Conservation (phyloP, 257 asterid species). For the Gentiana dahurica region DNA sequence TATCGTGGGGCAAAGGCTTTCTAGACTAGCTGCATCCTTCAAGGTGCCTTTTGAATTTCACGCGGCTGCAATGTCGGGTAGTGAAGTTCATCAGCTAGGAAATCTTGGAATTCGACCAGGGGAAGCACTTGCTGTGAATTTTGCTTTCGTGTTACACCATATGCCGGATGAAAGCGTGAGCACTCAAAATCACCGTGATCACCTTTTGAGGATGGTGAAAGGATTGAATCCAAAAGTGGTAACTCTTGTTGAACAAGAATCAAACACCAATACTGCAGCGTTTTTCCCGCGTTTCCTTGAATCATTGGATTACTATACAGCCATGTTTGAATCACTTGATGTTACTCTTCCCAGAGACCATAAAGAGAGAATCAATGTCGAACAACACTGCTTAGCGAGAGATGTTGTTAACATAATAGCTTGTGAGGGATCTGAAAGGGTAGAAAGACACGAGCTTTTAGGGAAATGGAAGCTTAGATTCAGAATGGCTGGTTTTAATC, state of each 20-base stretch:
- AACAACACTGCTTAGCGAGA: constrained; percentile 78
- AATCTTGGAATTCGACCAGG: constrained; percentile 38
- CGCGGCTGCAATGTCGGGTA: constrained; percentile 30
- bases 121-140: constrained; percentile 75
- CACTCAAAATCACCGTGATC: constrained; percentile 61
- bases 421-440: constrained; percentile 73
- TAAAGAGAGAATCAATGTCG: constrained; percentile 62
- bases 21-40: constrained; percentile 52
- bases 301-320: constrained; percentile 60
- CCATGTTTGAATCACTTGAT: constrained; percentile 81
- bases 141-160: constrained; percentile 66
- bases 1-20: constrained; percentile 61
- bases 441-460: constrained; percentile 64
- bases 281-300: constrained; percentile 76
- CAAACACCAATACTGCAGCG: constrained; percentile 74
- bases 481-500: constrained; percentile 78
- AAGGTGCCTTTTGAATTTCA: constrained; percentile 74
- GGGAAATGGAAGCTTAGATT: constrained; percentile 76
- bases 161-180: constrained; percentile 83
- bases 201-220: constrained; percentile 59
- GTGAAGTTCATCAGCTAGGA: constrained; percentile 17
- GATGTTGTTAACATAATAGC: constrained; percentile 77
- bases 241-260: constrained; percentile 80
- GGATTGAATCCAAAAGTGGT: constrained; percentile 66
- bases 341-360: constrained; percentile 53